Evolutionary conservation across 106 monocot genomes (phyloP).

Genomic region (Platanthera guangdongensis): DNA sequence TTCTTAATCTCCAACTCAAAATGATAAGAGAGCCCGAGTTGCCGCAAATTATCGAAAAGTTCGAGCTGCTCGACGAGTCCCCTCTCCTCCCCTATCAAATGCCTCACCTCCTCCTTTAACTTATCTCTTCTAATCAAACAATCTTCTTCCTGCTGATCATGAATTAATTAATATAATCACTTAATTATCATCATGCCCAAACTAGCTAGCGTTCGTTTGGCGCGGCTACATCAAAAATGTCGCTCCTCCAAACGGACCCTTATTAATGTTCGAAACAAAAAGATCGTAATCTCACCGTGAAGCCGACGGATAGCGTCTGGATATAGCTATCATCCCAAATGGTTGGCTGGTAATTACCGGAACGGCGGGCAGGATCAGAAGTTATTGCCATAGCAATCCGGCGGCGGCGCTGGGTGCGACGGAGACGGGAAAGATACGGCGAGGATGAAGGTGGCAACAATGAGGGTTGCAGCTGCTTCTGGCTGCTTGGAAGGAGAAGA

Average conservation of each 20-base stretch:
- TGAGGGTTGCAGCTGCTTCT: too few relatives aligned
- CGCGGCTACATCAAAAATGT: too few relatives aligned
- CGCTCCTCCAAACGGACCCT: too few relatives aligned
- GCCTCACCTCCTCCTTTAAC: conserved; percentile 16
- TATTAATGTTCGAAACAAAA: too few relatives aligned
- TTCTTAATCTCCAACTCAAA: conserved; percentile 19
- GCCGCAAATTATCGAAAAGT: conserved; percentile 13
- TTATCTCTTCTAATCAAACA: not conserved
- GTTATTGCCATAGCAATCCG: not conserved
- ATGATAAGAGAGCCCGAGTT: conserved; percentile 25
- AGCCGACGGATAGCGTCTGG: not conserved
- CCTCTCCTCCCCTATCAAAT: not conserved
- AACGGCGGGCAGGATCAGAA: not conserved
- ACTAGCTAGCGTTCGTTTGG: too few relatives aligned
- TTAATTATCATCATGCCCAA: too few relatives aligned
- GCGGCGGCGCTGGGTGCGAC: too few relatives aligned
- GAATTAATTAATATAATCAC: not conserved
- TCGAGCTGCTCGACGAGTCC: conserved; percentile 5
- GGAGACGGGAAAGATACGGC: too few relatives aligned
- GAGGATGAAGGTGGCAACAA: too few relatives aligned
- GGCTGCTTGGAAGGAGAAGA: too few relatives aligned
- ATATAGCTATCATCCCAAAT: not conserved
- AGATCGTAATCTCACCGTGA: not conserved
- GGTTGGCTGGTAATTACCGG: not conserved
- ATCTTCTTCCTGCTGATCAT: not conserved